Base-by-base conservation (phyloP, 2,329 filamentous ascomycete genomes). In the Colletotrichum sp. region DNA sequence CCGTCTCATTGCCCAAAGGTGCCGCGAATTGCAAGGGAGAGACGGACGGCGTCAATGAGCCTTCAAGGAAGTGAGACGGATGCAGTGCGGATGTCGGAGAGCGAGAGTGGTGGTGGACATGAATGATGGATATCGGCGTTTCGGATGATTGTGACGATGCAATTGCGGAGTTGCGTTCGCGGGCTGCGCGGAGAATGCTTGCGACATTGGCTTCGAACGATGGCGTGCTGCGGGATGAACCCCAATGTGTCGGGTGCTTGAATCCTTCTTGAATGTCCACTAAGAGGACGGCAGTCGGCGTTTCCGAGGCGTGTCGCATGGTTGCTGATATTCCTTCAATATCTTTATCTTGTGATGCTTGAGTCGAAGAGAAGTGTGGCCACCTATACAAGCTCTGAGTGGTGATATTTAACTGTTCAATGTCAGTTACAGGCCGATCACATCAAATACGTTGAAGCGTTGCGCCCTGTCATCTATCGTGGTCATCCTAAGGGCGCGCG, bases 241-340 rank as follows among this genome's bases (percentile, higher is more conserved):
- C 86, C 84, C 84, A 88, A 78, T 84, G 80, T 5, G 83, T 83
- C 13, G 80, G 81, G 44, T 86, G 81, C 18, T 77, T 80, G 79
- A 89, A 87, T 60, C 79, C 87, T 28, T 83, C 79, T 80, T 89
- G 88, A 52, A 87, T 85, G 80, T 90, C 88, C 69, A 89, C 87
- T 13, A 89, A 80, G 68, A 89, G 82, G 39, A 89, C 82, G 8
- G 85, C 87, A 2, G 87, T 88, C 32, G 81, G 84, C 39, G 69
- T 69, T 9, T 28, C 65, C 3, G 72, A 68, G 2, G 72, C 72
- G 1, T 76, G 15, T 67, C 79, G 80, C 80, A 82, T 81, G 39
- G 52, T 78, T 71, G 36, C 0, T 28, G 18, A 0, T 39, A 3
- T 49, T 49, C 3, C 18, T n/a, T 4, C 18, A 49, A 0, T n/a